These are phyloP conservation scores for Thelonectria discophora DNA, from an alignment of 2,329 filamentous ascomycete species.

Conservation along the genomic window DNA sequence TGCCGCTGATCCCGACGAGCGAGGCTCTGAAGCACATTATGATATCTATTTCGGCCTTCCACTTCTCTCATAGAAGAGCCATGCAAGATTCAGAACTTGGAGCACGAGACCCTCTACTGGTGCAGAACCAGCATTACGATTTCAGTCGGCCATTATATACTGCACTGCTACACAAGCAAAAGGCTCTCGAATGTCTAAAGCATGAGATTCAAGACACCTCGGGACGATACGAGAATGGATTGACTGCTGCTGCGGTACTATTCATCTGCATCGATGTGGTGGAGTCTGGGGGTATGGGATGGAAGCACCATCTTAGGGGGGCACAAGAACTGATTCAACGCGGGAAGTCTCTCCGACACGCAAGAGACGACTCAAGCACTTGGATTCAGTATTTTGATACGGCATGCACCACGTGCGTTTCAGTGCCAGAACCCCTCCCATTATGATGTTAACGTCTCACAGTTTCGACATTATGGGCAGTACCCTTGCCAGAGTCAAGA, in stretches of 20 bases:
- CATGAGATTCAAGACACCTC: constrained; percentile 4
- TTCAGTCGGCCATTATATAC: constrained; percentile 4
- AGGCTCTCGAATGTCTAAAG: constrained; percentile 11
- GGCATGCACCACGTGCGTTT: constrained; percentile 22
- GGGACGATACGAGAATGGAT: constrained; percentile 1
- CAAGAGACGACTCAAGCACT: background rate
- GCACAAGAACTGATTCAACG: constrained; percentile 19
- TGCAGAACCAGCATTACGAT: constrained; percentile 1
- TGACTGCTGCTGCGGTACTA: constrained; percentile 19
- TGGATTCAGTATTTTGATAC: constrained; percentile 26
- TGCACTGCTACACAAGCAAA: constrained; percentile 21
- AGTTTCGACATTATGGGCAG: constrained; percentile 24
- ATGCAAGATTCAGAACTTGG: background rate
- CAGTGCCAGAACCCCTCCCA: too few species aligned
- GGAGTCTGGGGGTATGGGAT: constrained; percentile 20
- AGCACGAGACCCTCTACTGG: too few species aligned
- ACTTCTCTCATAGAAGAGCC: constrained; percentile 20
- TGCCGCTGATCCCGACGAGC: constrained; percentile 23
- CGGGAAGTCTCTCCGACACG: background rate
- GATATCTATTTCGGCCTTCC: constrained; percentile 25
- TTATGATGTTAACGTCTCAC: background rate
- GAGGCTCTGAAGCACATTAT: constrained; percentile 21
- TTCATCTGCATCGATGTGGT: constrained; percentile 25
- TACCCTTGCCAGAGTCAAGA: constrained; percentile 11
- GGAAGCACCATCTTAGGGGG: constrained; percentile 19